These are phyloP conservation scores for Alternaria ventricosa DNA, from an alignment of 2,329 filamentous ascomycete species.

Conservation along the genomic window DNA sequence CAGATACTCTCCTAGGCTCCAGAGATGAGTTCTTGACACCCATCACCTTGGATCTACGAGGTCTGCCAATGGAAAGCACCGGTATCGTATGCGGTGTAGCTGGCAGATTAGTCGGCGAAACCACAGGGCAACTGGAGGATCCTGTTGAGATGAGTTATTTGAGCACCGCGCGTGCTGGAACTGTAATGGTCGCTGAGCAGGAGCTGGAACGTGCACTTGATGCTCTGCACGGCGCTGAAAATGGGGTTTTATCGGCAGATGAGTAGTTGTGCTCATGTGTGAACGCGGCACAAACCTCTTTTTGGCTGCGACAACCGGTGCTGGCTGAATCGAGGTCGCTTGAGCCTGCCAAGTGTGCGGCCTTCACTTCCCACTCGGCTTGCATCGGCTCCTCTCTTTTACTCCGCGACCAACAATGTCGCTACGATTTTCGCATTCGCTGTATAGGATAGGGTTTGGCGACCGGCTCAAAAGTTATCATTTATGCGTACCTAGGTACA, in stretches of 20 bases:
- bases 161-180: constrained; percentile 85
- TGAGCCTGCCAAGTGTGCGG: background rate
- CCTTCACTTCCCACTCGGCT: background rate
- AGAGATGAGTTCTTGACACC: constrained; percentile 77
- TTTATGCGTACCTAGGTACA: background rate
- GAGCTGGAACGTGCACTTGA: constrained; percentile 76
- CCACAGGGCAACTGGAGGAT: constrained; percentile 50
- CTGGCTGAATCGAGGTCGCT: background rate
- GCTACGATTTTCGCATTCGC: background rate
- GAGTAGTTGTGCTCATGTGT: background rate
- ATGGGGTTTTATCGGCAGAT: constrained; percentile 17
- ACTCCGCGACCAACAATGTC: background rate
- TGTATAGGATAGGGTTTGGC: background rate
- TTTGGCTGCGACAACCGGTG: background rate
- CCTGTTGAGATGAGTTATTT: constrained; percentile 84
- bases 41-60: constrained; percentile 84
- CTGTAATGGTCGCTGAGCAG: constrained; percentile 81
- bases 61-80: constrained; percentile 83
- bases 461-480: background rate
- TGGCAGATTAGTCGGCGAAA: constrained; percentile 77
- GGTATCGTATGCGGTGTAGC: constrained; percentile 96
- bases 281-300: background rate
- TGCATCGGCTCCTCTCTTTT: background rate
- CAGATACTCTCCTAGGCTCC: constrained; percentile 75
- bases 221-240: constrained; percentile 62